Percentiles rank a stretch among this genome's conserved stretches.
These are phyloP conservation scores for Colletotrichum brevisporum DNA, from an alignment of 2,329 filamentous ascomycete species.

Conservation along the genomic window DNA sequence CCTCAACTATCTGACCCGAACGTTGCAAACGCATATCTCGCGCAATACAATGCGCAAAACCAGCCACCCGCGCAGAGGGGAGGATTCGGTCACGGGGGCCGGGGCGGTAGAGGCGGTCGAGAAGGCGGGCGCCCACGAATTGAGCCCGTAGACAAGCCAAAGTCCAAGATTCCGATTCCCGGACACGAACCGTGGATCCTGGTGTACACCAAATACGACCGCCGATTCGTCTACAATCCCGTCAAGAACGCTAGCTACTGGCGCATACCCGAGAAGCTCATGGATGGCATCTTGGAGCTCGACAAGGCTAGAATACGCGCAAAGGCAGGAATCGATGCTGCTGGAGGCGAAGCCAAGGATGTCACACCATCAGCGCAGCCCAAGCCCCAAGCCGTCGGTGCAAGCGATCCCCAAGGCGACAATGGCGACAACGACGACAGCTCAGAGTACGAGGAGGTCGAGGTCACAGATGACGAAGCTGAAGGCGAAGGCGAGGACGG, in stretches of 20 bases:
- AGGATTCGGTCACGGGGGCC: constrained; percentile 62
- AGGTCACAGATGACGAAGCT: constrained; percentile 71
- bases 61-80: constrained; percentile 54
- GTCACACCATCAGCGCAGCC: constrained; percentile 23
- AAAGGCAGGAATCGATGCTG: constrained; percentile 56
- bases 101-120: constrained; percentile 66
- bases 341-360: constrained; percentile 41
- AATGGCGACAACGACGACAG: constrained; percentile 61
- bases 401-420: constrained; percentile 1
- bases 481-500: constrained; percentile 51
- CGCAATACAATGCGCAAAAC: constrained; percentile 63
- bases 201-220: constrained; percentile 91
- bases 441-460: constrained; percentile 83
- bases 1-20: constrained; percentile 67
- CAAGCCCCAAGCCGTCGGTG: constrained; percentile 10
- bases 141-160: constrained; percentile 85
- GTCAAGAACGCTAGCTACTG: constrained; percentile 92
- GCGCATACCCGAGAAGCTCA: constrained; percentile 91
- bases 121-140: constrained; percentile 65
- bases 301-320: constrained; percentile 80
- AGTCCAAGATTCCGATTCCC: constrained; percentile 83
- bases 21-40: constrained; percentile 73
- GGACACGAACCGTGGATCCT: constrained; percentile 89
- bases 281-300: constrained; percentile 80
- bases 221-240: constrained; percentile 91